phyloP scores from a whole-genome alignment of 176 grass and related monocot species.

The Hyparrhenia diplandra region DNA sequence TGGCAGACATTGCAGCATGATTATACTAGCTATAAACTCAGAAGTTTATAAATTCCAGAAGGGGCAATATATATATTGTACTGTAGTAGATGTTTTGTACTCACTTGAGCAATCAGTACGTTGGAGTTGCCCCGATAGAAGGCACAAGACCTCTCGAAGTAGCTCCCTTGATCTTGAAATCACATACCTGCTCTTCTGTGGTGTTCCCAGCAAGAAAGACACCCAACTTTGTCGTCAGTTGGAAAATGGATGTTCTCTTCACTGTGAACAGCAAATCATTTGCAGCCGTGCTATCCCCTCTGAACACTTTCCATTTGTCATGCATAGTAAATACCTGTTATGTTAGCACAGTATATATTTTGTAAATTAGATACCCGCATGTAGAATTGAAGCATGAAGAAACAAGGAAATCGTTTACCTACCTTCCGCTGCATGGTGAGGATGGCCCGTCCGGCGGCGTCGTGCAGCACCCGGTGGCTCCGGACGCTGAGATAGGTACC shows the following conservation, averaged over 20 bases:
- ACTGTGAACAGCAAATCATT: conserved; percentile 41
- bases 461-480: conserved; percentile 27
- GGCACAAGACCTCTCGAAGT: background rate
- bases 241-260: conserved; percentile 40
- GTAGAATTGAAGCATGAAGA: too few relatives aligned
- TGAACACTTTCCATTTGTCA: conserved; percentile 47
- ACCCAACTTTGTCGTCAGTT: conserved; percentile 36
- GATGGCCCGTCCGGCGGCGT: conserved; percentile 35
- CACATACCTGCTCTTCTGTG: background rate
- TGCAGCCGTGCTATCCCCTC: conserved; percentile 39
- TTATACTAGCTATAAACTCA: background rate
- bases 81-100: background rate
- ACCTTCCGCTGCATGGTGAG: conserved; percentile 49
- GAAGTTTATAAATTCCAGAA: background rate
- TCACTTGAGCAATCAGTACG: background rate
- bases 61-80: too few relatives aligned
- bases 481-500: conserved; percentile 20
- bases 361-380: too few relatives aligned
- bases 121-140: background rate
- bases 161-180: background rate
- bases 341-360: too few relatives aligned
- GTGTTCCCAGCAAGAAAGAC: conserved; percentile 50
- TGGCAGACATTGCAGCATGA: background rate
- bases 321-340: conserved; percentile 29
- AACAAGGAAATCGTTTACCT: background rate